Evolutionary conservation across 2,329 filamentous ascomycete genomes (phyloP).

Genomic region (Colletotrichum destructivum): DNA sequence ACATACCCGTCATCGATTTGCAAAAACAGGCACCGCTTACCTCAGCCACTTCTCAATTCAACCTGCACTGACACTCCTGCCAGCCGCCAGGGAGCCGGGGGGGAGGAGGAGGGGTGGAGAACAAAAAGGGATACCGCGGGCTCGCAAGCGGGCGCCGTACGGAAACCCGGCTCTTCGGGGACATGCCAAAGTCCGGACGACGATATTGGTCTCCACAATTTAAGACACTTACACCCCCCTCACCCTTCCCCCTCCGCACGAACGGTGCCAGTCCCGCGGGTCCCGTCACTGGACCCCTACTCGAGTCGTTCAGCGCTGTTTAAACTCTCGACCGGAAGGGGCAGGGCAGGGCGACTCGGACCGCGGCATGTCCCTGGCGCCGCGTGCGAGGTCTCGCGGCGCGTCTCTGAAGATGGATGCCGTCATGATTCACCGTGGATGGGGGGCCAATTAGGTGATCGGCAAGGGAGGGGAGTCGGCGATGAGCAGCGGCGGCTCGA

Average conservation of each 20-base stretch:
- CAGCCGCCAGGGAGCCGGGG: neutral
- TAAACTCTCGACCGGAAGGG: neutral
- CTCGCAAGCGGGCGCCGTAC: neutral
- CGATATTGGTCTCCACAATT: neutral
- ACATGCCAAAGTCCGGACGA: constrained; percentile 36
- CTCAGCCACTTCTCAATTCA: neutral
- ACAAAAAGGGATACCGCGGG: neutral
- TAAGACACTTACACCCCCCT: neutral
- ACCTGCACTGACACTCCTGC: neutral
- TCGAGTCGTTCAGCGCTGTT: neutral
- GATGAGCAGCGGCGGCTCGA: neutral
- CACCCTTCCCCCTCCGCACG: neutral
- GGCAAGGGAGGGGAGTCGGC: neutral
- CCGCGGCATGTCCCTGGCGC: neutral
- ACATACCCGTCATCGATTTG: neutral
- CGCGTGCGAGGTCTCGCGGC: neutral
- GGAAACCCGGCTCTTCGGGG: constrained; percentile 29
- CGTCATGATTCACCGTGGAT: constrained; percentile 1
- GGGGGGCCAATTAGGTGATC: neutral
- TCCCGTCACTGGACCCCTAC: constrained; percentile 12
- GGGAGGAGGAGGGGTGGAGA: neutral
- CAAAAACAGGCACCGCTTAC: neutral
- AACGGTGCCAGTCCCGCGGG: neutral
- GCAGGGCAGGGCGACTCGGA: neutral
- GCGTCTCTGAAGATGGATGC: neutral